Base-by-base conservation (phyloP, 2,329 filamentous ascomycete genomes). In the Diaporthe sp. region DNA sequence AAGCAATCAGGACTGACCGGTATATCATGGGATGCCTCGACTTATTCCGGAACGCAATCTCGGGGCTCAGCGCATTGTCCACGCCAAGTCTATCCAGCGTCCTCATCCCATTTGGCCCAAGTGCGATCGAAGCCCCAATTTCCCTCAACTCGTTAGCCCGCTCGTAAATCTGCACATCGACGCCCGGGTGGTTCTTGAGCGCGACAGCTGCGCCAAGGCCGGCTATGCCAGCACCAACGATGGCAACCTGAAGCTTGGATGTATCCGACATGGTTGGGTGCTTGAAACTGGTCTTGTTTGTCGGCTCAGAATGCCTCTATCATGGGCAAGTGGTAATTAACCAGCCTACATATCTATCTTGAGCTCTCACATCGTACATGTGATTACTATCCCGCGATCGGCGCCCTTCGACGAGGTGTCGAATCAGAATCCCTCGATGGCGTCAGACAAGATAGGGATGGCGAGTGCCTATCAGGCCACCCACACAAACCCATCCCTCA, bases 51-150 rank as follows among this genome's bases (percentile, higher is more conserved):
- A 84, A 86, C 0, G 83, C 84, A 8, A 87, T 78, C 34, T 82
- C 81, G 13, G 86, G 83, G 1, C 81, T 79, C 10, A 89, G 81
- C 1, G 87, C 87, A 75, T 86, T 85, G 51, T 85, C 73, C 19
- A 89, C 86, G 6, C 88, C 88, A 0, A 89, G 84, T 31, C 85
- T 86, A 58, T 89, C 86, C 59, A 90, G 80, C 0, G 88, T 88
- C 51, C 86, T 85, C 81, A 90, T 84, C 0, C 88, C 88, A 79
- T 90, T 90, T 1, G 88, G 87, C 3, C 88, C 88, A 6, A 89
- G 81, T 1, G 86, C 87, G 25, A 89, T 87, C 2, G 86, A 86
- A 0, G 87, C 86, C 10, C 87, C 87, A 39, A 88, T 84, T 73
- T 88, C 86, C 74, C 82, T 84, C 51, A 88, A 84, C 76, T 87